Base-by-base conservation (phyloP, 2,329 filamentous ascomycete genomes). In the Fusarium buharicum region DNA sequence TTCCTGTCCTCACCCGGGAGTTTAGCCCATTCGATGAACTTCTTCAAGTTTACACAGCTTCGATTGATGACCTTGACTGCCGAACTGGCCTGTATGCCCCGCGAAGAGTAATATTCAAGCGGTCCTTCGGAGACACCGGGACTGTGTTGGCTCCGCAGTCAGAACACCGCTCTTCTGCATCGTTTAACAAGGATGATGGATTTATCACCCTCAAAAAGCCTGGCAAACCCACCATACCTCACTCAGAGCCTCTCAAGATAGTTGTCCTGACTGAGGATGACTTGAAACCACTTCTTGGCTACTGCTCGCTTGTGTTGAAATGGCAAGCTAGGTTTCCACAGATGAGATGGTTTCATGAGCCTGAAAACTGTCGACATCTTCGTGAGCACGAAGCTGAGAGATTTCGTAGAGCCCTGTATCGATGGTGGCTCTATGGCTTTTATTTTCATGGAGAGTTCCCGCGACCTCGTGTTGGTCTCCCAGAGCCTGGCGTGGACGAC, bases 391-490 rank as follows among this genome's bases (percentile, higher is more conserved):
- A 86, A 65, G 74, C 75, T 24, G 61, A 70, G n/a, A 78, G 82
- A 43, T 75, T 85, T 46, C 79, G 84, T 6, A 76, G 77, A 58
- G 83, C 81, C 1, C 70, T 86, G 27, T 84, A 83, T 46, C 73
- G 76, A 28, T 86, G 83, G 83, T 84, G 83, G 82, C 74, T 83
- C 4, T 86, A 82, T 59, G 76, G 81, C 7, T 77, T 78, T 30
- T 80, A 82, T 57, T 85, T 85, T 55, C 82, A 86, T 41, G 78
- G 78, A 11, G 77, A 78, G 28, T 72, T 74, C 31, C 76, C 73
- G 10, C 71, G 74, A 22, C 77, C 77, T 4, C 73, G 74, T 9
- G 51, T 72, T 36, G 76, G 75, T 2, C 71, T 76, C 39, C 77
- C 77, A 0, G 76, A 77, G 55, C 74, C 77, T 11, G 74, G 70